Percentiles rank a stretch among this genome's conserved stretches.
Evolutionary conservation across 345 rosid species (phyloP).

Genomic region (Leavenworthia alabamica): DNA sequence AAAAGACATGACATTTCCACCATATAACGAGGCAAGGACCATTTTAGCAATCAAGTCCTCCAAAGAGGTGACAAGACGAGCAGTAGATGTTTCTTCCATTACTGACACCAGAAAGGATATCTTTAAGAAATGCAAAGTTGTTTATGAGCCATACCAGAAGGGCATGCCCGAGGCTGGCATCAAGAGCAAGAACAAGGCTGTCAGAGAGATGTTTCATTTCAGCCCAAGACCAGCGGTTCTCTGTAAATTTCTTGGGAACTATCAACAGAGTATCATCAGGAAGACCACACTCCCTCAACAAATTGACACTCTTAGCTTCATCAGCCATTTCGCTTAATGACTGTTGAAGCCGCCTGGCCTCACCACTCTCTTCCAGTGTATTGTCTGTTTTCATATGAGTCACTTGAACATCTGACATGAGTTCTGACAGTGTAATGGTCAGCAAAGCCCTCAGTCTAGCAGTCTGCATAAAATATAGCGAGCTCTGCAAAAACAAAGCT

Average conservation of each 20-base stretch:
- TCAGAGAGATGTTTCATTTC: slow-evolving; percentile 75
- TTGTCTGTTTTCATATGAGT: slow-evolving; percentile 95
- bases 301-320: slow-evolving; percentile 55
- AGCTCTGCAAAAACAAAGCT: slow-evolving; percentile 64
- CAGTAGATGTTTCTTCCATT: slow-evolving; percentile 1
- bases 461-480: slow-evolving; percentile 85
- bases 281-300: slow-evolving; percentile 76
- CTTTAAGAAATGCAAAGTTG: not conserved
- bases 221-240: slow-evolving; percentile 84
- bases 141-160: slow-evolving; percentile 63
- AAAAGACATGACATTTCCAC: not conserved
- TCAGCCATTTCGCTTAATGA: slow-evolving; percentile 93
- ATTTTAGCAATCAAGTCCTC: slow-evolving; percentile 5
- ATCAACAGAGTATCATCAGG: slow-evolving; percentile 55
- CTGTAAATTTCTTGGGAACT: slow-evolving; percentile 51
- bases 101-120: not conserved
- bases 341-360: slow-evolving; percentile 79
- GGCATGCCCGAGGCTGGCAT: slow-evolving; percentile 94
- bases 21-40: slow-evolving; percentile 1
- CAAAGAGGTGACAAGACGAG: slow-evolving; percentile 5
- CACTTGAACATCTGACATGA: slow-evolving; percentile 95
- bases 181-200: slow-evolving; percentile 83
- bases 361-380: slow-evolving; percentile 92
- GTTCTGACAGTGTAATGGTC: slow-evolving; percentile 91
- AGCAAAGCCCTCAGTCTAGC: slow-evolving; percentile 94